Conservation (phyloP, 1,139 yeast genomes). For the Eremothecium cymbalariae region DNA sequence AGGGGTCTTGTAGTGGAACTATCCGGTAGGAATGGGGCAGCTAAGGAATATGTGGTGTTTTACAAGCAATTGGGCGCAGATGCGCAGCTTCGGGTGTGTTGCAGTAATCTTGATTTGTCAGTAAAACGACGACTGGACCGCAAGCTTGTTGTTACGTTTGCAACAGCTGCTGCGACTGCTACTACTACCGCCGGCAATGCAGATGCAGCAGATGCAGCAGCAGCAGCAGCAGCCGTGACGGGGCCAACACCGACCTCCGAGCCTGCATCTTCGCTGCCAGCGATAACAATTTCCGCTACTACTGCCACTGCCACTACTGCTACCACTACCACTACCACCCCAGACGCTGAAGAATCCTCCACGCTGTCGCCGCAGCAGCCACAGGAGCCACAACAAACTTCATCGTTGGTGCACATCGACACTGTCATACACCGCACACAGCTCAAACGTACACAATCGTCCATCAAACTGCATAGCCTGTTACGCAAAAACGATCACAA, state of each 20-base stretch:
- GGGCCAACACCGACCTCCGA: too few species aligned
- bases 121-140: slow-evolving; percentile 9
- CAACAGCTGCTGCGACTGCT: background rate
- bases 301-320: slow-evolving; percentile 1
- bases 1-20: slow-evolving; percentile 24
- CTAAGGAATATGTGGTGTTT: slow-evolving; percentile 7
- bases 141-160: background rate
- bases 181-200: too few species aligned
- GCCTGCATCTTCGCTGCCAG: too few species aligned
- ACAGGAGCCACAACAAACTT: too few species aligned
- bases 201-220: too few species aligned
- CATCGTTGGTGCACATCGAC: slow-evolving; percentile 2
- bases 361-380: too few species aligned
- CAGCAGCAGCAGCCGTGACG: too few species aligned
- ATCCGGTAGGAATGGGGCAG: background rate
- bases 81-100: slow-evolving; percentile 6
- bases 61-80: slow-evolving; percentile 1
- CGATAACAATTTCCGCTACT: background rate
- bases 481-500: slow-evolving; percentile 16
- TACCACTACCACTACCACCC: too few species aligned
- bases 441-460: background rate
- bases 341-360: too few species aligned
- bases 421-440: slow-evolving; percentile 3
- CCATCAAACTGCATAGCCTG: slow-evolving; percentile 8
- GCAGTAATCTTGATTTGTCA: slow-evolving; percentile 6